Percentiles rank a stretch among this genome's conserved stretches.
These are phyloP conservation scores for Parastagonospora avenae DNA, from an alignment of 2,329 filamentous ascomycete genomes.

Conservation along the genomic window DNA sequence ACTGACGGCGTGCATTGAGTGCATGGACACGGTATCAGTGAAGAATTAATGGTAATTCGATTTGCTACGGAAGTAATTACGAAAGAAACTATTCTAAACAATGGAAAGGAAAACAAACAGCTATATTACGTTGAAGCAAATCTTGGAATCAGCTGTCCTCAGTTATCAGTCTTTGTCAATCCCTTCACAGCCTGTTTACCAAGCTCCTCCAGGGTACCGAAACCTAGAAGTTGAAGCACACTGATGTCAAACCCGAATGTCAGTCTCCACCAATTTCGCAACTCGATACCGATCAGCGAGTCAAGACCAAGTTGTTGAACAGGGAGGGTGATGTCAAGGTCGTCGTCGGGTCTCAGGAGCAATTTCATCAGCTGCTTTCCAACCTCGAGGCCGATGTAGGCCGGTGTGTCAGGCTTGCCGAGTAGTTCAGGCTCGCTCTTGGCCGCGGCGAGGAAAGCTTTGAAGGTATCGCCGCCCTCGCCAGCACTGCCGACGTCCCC, in stretches of 20 bases:
- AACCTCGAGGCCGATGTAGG: conserved; percentile 24
- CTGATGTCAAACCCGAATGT: conserved; percentile 35
- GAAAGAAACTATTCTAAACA: too few relatives aligned
- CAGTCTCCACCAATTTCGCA: conserved; percentile 48
- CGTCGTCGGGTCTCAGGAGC: conserved; percentile 26
- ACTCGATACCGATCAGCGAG: conserved; percentile 44
- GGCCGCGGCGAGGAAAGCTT: conserved; percentile 10
- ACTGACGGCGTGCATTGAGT: too few relatives aligned
- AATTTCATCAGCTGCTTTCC: conserved; percentile 21
- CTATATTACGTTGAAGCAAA: too few relatives aligned
- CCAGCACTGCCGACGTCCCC: neutral
- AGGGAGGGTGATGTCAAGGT: conserved; percentile 11
- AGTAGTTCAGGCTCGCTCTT: conserved; percentile 16
- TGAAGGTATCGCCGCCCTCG: conserved; percentile 9
- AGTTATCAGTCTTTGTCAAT: neutral
- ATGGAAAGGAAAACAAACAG: too few relatives aligned
- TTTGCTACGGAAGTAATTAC: too few relatives aligned
- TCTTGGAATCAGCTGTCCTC: too few relatives aligned
- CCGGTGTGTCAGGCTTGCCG: conserved; percentile 1
- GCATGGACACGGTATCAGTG: too few relatives aligned
- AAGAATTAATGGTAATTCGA: too few relatives aligned
- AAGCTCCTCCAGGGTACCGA: neutral
- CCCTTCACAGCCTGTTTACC: neutral
- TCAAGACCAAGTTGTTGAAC: conserved; percentile 39
- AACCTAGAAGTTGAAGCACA: conserved; percentile 26